These are phyloP conservation scores for Vitis hybrid DNA, from an alignment of 177 flowering plant genomes.

Conservation along the genomic window DNA sequence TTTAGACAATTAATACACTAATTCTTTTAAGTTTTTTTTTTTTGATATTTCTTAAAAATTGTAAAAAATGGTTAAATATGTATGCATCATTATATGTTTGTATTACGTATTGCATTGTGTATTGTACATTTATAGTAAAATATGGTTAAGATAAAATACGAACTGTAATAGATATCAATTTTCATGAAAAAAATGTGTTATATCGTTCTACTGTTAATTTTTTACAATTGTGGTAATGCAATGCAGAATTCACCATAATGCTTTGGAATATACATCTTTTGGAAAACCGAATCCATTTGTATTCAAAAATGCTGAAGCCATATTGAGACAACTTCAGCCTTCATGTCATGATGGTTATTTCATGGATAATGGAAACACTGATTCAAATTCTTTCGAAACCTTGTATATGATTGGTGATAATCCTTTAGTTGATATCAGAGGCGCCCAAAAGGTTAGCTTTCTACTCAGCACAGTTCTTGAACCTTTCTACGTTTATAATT, in stretches of 20 bases:
- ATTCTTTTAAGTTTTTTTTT: too few species aligned
- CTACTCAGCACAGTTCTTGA: neutral
- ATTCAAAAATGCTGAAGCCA: slow-evolving; percentile 27
- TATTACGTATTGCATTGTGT: too few species aligned
- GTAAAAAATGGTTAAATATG: too few species aligned
- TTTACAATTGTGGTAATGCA: neutral
- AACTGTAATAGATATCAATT: too few species aligned
- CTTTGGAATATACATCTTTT: slow-evolving; percentile 22
- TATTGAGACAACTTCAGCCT: slow-evolving; percentile 17
- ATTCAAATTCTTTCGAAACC: slow-evolving; percentile 19
- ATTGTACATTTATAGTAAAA: too few species aligned
- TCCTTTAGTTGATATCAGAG: slow-evolving; percentile 35
- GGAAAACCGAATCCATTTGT: slow-evolving; percentile 39
- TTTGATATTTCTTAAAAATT: too few species aligned
- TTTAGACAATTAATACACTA: too few species aligned
- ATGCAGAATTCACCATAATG: slow-evolving; percentile 27
- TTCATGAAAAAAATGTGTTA: too few species aligned
- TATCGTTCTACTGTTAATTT: too few species aligned
- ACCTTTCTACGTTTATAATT: neutral
- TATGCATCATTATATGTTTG: too few species aligned
- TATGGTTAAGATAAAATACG: too few species aligned
- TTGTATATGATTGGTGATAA: slow-evolving; percentile 44
- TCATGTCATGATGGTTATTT: slow-evolving; percentile 3
- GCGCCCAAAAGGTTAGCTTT: slow-evolving; percentile 29
- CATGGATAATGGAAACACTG: slow-evolving; percentile 6